Conservation (phyloP, 2,329 filamentous ascomycete genomes). For the Dryadomyces quercus-mongolicae region DNA sequence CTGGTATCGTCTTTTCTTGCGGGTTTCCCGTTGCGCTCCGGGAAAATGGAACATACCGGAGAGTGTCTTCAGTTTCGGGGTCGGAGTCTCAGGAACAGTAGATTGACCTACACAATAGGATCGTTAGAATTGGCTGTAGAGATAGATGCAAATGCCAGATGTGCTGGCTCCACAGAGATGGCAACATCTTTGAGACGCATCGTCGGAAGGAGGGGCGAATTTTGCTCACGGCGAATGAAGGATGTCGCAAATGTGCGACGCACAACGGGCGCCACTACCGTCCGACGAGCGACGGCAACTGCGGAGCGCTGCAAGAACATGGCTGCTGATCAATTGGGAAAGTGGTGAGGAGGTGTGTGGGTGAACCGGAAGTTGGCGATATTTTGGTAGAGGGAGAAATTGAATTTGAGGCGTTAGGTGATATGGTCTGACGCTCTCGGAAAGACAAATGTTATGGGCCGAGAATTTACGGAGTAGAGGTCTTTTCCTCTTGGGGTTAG, state of each 20-base stretch:
- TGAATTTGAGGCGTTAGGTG: conserved; percentile 9
- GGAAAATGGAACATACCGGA: conserved; percentile 26
- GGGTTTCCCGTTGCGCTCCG: background rate
- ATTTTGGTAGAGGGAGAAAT: conserved; percentile 2
- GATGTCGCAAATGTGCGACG: conserved; percentile 50
- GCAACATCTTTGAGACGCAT: background rate
- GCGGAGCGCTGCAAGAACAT: conserved; percentile 57
- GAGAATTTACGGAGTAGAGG: conserved; percentile 11
- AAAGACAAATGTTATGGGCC: conserved; percentile 9
- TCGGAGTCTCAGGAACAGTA: conserved; percentile 15
- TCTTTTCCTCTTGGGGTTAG: conserved; percentile 10
- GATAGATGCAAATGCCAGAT: background rate
- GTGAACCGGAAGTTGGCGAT: conserved; percentile 1
- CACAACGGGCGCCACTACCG: conserved; percentile 37
- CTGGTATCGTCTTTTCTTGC: background rate
- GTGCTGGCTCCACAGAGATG: background rate
- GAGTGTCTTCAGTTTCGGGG: conserved; percentile 26
- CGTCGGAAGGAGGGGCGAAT: background rate
- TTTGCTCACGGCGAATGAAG: conserved; percentile 44
- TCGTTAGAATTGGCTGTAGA: background rate
- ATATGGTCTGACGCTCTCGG: conserved; percentile 14
- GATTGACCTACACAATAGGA: background rate
- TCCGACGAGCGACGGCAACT: conserved; percentile 48
- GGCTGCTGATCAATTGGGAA: conserved; percentile 17
- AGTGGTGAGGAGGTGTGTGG: background rate